A percentile compares a stretch with the other conserved stretches of the same genome.
phyloP scores from a whole-genome alignment of 306 rosid genomes.

The Adenanthera pavonina region DNA sequence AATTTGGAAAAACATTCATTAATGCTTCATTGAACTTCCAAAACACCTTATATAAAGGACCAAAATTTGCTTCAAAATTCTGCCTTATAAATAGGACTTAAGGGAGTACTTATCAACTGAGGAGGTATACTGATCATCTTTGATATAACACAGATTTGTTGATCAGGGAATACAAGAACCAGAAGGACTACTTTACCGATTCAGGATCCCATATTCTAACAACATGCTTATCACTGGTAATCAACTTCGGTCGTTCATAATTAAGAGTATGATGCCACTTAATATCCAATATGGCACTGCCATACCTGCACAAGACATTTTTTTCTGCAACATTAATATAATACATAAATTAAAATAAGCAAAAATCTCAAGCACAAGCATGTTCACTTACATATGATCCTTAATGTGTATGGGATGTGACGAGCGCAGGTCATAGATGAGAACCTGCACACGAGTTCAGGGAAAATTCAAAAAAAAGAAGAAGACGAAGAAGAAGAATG shows the following conservation, averaged over 20 bases:
- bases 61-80: neutral
- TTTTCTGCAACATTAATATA: constrained; percentile 26
- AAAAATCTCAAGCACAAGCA: constrained; percentile 26
- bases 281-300: constrained; percentile 86
- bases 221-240: constrained; percentile 75
- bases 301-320: constrained; percentile 67
- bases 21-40: neutral
- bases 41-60: neutral
- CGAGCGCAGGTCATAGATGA: constrained; percentile 87
- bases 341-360: constrained; percentile 9
- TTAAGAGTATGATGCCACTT: constrained; percentile 92
- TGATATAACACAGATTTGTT: constrained; percentile 16
- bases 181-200: constrained; percentile 54
- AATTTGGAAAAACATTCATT: no score
- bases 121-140: constrained; percentile 15
- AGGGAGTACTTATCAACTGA: neutral
- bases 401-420: constrained; percentile 71
- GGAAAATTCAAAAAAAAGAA: neutral
- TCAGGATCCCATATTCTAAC: constrained; percentile 94
- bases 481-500: neutral
- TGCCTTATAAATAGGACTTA: no score
- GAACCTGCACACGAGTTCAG: constrained; percentile 65
- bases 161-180: constrained; percentile 33
- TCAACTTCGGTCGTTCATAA: constrained; percentile 71
- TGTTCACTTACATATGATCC: constrained; percentile 83